Percentiles rank a stretch among this genome's conserved stretches.
Conservation (phyloP, 805 yeast genomes). For the Suhomyces faveliae region DNA sequence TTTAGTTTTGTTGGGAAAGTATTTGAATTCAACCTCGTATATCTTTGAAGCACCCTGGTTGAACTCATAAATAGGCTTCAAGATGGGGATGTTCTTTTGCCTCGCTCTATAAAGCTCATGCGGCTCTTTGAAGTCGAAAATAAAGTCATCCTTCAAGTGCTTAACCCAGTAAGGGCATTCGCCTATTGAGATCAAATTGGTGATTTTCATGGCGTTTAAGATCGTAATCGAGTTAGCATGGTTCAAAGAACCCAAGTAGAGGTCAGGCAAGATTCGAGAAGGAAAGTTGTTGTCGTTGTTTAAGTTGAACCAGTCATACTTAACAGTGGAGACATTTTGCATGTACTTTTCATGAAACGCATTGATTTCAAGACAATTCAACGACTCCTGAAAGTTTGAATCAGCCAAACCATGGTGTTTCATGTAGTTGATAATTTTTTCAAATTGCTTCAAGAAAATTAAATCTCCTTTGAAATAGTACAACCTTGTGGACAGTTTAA, state of each 20-base stretch:
- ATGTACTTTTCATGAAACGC: constrained; percentile 10
- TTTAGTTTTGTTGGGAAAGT: constrained; percentile 6
- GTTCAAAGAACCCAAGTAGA: constrained; percentile 31
- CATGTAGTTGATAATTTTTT: constrained; percentile 26
- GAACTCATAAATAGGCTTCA: constrained; percentile 19
- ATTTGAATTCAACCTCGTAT: constrained; percentile 18
- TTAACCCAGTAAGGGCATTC: constrained; percentile 37
- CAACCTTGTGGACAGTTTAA: constrained; percentile 17
- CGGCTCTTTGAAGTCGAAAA: constrained; percentile 9
- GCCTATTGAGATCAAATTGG: constrained; percentile 33
- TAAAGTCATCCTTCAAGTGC: constrained; percentile 10
- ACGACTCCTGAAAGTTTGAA: background rate
- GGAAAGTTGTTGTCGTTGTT: constrained; percentile 37
- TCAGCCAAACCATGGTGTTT: constrained; percentile 13
- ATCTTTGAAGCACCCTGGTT: constrained; percentile 17
- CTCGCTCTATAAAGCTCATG: constrained; percentile 1
- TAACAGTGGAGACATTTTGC: background rate
- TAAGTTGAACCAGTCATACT: constrained; percentile 35
- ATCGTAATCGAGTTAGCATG: constrained; percentile 35
- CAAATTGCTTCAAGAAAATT: constrained; percentile 28
- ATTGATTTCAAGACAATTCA: constrained; percentile 9
- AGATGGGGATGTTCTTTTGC: background rate
- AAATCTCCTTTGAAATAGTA: constrained; percentile 32
- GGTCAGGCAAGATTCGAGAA: constrained; percentile 25
- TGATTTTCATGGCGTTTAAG: constrained; percentile 22